Evolutionary conservation across 1,284 basidiomycete species (phyloP).

Genomic region (Trametes versicolor): DNA sequence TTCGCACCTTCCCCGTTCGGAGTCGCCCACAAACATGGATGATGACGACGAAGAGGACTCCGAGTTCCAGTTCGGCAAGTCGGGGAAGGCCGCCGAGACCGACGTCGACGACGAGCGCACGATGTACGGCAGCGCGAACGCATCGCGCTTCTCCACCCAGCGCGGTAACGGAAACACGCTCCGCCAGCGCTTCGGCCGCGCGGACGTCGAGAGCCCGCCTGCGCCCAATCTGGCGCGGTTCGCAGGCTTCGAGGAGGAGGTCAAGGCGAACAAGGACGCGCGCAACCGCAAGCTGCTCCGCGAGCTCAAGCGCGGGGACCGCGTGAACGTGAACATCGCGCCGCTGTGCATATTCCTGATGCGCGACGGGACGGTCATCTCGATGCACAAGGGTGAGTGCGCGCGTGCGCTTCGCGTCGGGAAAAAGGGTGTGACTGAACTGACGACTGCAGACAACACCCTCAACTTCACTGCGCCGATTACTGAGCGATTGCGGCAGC

Average conservation of each 20-base stretch:
- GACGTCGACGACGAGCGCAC: constrained; percentile 42
- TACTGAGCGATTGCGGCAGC: constrained; percentile 59
- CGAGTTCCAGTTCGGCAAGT: constrained; percentile 27
- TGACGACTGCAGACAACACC: constrained; percentile 46
- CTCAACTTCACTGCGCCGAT: constrained; percentile 65
- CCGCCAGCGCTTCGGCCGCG: constrained; percentile 27
- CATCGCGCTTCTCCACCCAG: constrained; percentile 41
- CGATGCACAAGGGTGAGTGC: constrained; percentile 45
- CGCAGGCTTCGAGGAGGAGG: constrained; percentile 22
- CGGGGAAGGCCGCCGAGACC: constrained; percentile 23
- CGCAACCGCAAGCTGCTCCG: constrained; percentile 49
- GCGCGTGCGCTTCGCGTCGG: not conserved
- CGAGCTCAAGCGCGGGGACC: constrained; percentile 65
- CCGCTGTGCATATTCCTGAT: constrained; percentile 74
- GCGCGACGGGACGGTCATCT: constrained; percentile 59
- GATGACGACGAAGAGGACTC: constrained; percentile 41
- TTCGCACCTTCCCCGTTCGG: constrained; percentile 52
- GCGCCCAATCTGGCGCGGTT: constrained; percentile 15
- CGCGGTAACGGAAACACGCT: constrained; percentile 24
- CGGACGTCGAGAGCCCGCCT: constrained; percentile 34
- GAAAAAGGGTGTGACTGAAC: not conserved
- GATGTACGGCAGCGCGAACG: constrained; percentile 39
- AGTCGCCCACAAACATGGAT: constrained; percentile 50
- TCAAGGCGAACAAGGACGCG: constrained; percentile 35
- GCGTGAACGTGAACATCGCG: constrained; percentile 65